Base-by-base conservation (phyloP, 2,329 filamentous ascomycete genomes). In the Monilinia fructigena region DNA sequence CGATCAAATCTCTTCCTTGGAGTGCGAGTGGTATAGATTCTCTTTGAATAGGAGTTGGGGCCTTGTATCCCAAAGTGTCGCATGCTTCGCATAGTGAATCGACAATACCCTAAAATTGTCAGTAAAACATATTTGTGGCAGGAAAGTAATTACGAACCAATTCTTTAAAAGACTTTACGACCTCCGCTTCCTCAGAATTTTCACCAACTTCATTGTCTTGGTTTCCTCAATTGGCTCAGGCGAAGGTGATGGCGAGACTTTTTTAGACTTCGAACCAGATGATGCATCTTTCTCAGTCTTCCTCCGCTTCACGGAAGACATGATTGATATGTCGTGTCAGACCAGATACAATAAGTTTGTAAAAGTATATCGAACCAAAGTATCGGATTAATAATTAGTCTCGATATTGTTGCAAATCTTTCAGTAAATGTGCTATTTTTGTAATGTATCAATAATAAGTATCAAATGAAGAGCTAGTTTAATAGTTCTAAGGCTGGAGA, bases 61-160 rank as follows among this genome's bases (percentile, higher is more conserved):
- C 79, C 74, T 89, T 96, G 83, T 93, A 99, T 69, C 90, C 90
- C 63, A 98, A 84, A 0, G 86, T 82, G 6, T 85, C 85, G 79
- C 94, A 98, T 60, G 94, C 92, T 76, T 98, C 93, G 79, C 92
- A 96, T 63, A 99, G 83, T 40, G 90, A 86, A 66, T 96, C 92
- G 67, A 93, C 90, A 60, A 98, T 85, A 31, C 94, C 94, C 86
- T 89, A 64, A 12, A 40, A 14, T 35, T 11, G 54, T 59, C 20
- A 61, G 38, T 53, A 28, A 62, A 53, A 45, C 10, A 23, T 14
- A 14, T 52, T 35, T 16, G 23, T n/a, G 14, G 56, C 40, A 50
- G 4, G n/a, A 12, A 66, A 31, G 8, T 12, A 45, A 26, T 26
- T 20, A 23, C 71, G 26, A 72, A 79, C 78, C 45, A 85, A 73